Evolutionary conservation across 1,284 basidiomycete genomes (phyloP), one percentile per base, ranked within the genome.

Genomic region (Puccinia horiana): DNA sequence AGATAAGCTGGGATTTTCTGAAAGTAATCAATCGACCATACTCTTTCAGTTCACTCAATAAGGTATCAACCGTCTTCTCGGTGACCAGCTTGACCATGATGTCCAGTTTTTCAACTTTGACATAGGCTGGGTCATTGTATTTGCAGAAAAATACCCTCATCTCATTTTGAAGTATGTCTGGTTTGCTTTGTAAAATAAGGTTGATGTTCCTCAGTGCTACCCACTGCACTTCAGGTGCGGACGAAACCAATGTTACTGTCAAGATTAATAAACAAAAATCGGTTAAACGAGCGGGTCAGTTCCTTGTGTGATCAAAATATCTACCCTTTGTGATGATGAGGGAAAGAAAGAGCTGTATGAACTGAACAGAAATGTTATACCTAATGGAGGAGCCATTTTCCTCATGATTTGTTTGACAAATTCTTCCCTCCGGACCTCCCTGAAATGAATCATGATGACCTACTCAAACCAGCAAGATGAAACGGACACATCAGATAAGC

Each of bases 101-200:
- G 87, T 99, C 97, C 82, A 99, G 90, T 86, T 99, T 99, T 80
- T 96, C 96, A 52, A 99, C 91, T 87, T 99, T 99, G 88, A 99
- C 95, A 87, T 99, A 99, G 84, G 97, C 95, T 1, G 97, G 97
- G 86, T 99, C 97, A 86, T 98, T 99, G 88, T 99, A 99, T 88
- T 98, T 99, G 92, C 96, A 98, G 88, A 99, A 99, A 88, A 99
- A 99, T 29, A 98, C 95, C 84, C 95, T 93, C 87, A 99, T 95
- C 86, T 99, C 96, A 87, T 98, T 97, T 87, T 94, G 93, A 74
- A 99, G 89, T 20, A 99, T 94, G 61, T 92, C 88, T 6, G 96
- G 95, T 72, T 96, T 90, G 82, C 97, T 91, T 88, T 99, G 97
- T 83, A 99, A 94, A 84, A 99, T 94, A 49, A 99, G 91, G 63